Base-by-base conservation (phyloP, 768 basidiomycete genomes). In the Scleroderma bovista region DNA sequence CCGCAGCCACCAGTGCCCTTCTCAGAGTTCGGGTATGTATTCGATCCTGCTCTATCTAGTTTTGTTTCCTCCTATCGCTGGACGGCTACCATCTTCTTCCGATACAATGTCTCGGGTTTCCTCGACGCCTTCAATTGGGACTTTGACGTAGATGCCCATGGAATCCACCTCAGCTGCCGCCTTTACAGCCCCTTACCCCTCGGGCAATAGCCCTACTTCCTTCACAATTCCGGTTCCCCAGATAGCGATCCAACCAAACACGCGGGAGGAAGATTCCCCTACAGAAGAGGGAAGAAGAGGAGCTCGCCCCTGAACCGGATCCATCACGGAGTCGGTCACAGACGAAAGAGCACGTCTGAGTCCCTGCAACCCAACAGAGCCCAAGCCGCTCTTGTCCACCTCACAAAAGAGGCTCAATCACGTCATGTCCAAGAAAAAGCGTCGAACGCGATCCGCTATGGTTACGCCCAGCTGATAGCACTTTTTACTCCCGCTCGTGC, bases 391-490 rank as follows among this genome's bases (percentile, higher is more conserved):
- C 17, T 75, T 93, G 22, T 86, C 89, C 6, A 83, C 81, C 4
- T 89, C 89, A 0, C 89, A 94, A 68, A 92, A 93, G 61, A 80
- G 91, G 12, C 78, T 90, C 15, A 93, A 93, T 64, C 91, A 95
- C 72, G 93, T 95, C 74, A 84, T 91, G 79, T 92, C 89, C 7
- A 93, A 95, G 64, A 91, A 95, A 69, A 90, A 90, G 60, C 87
- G 93, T 8, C 82, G 93, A 94, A 94, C 60, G 88, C 88, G 45
- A 95, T 95, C 57, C 83, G 89, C 37, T 84, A 89, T 54, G 91
- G 91, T 36, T 95, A 93, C 67, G 83, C 88, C 1, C 88, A 92
- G 62, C 71, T 95, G 37, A 92, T 91, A 31, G 70, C 83, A 0
- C 72, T 95, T 20, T 81, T 94, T 47, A 82, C 88, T 0, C 87